A percentile compares a stretch with the other conserved stretches of the same genome.
phyloP scores from a whole-genome alignment of 1,284 basidiomycete genomes.

The Melampsora larici-populina region DNA sequence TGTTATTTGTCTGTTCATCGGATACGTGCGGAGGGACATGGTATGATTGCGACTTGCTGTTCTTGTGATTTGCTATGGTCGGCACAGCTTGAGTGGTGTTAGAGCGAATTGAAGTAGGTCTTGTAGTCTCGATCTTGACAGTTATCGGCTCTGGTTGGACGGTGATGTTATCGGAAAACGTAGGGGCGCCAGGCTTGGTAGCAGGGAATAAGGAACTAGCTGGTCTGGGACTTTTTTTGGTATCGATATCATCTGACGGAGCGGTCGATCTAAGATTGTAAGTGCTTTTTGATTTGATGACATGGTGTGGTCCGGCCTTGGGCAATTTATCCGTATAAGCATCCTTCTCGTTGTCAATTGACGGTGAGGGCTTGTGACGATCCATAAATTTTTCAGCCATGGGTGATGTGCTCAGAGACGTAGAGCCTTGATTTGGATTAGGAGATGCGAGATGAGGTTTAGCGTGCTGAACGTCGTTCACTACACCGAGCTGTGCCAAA shows the following conservation, averaged over 20 bases:
- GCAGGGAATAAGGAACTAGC: background rate
- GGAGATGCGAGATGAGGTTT: constrained; percentile 1
- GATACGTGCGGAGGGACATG: background rate
- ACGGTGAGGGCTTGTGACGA: constrained; percentile 3
- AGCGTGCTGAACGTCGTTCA: constrained; percentile 21
- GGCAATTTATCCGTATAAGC: background rate
- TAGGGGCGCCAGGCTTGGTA: background rate
- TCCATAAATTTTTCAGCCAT: constrained; percentile 11
- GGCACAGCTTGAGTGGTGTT: constrained; percentile 10
- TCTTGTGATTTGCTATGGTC: constrained; percentile 12
- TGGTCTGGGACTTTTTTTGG: background rate
- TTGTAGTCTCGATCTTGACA: background rate
- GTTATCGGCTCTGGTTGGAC: background rate
- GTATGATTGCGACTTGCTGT: constrained; percentile 7
- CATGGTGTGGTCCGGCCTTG: background rate
- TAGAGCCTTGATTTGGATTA: background rate
- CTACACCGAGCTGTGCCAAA: constrained; percentile 27
- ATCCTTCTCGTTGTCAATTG: background rate
- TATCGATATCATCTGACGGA: background rate
- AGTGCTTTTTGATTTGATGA: constrained; percentile 3
- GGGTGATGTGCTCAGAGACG: constrained; percentile 7
- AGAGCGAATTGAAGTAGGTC: background rate
- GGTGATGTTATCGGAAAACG: background rate
- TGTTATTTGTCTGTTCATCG: background rate
- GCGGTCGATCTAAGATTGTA: background rate